These are phyloP conservation scores for Candida loeiensis DNA, from an alignment of 805 yeast species.

Conservation along the genomic window DNA sequence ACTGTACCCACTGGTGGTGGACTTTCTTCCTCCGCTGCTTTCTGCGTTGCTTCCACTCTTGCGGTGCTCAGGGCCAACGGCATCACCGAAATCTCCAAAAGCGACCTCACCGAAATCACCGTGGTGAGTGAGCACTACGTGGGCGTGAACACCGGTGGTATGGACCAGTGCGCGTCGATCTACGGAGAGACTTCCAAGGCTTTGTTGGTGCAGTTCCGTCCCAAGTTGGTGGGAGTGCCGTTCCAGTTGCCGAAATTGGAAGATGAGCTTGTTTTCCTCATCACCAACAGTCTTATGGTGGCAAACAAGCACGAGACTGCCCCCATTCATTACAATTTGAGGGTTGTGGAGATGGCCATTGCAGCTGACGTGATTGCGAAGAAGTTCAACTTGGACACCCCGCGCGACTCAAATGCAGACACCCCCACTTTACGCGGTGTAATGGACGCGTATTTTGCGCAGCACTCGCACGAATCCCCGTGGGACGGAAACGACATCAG, in stretches of 20 bases:
- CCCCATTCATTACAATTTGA: constrained; percentile 62
- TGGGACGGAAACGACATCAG: constrained; percentile 48
- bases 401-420: constrained; percentile 47
- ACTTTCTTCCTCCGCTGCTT: constrained; percentile 67
- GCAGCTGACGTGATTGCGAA: constrained; percentile 59
- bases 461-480: constrained; percentile 21
- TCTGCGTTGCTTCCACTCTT: constrained; percentile 61
- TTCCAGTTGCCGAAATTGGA: constrained; percentile 48
- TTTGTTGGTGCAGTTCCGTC: constrained; percentile 57
- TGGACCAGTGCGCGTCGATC: constrained; percentile 73
- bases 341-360: constrained; percentile 70
- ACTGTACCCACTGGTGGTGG: constrained; percentile 74
- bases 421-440: constrained; percentile 66
- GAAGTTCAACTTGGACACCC: constrained; percentile 40
- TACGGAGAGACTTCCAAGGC: constrained; percentile 60
- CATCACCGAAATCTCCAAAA: constrained; percentile 40
- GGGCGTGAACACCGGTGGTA: constrained; percentile 76
- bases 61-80: constrained; percentile 54
- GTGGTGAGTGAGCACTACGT: constrained; percentile 66
- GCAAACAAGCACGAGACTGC: constrained; percentile 70
- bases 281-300: constrained; percentile 59
- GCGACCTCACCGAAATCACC: constrained; percentile 55
- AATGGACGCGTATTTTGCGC: constrained; percentile 46
- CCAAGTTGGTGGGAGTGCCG: constrained; percentile 52
- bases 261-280: constrained; percentile 47